Evolutionary conservation across 805 yeast genomes (phyloP), one percentile per base, ranked within the genome.

Genomic region (Candida palmyrensis): DNA sequence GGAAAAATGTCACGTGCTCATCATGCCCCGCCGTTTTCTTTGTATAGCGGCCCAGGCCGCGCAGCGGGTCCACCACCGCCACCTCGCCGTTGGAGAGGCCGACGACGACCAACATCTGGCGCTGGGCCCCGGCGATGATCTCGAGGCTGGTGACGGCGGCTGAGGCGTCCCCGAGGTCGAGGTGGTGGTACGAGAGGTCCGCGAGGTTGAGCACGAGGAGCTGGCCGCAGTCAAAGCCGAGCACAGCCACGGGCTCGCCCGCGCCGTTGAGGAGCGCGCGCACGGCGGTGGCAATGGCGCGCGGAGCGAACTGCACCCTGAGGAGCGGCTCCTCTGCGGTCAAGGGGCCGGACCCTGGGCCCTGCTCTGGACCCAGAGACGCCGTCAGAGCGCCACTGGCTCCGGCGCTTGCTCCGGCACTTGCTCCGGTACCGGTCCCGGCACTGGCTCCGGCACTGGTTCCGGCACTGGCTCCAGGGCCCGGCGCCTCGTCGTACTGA

Each of bases 181-280:
- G 30, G 51, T 58, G 26, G 66, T 73, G 31, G 75, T 67, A 41
- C 49, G 60, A 38, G 49, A 62, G 42, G 57, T 67, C 37, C 54
- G 51, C 38, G 50, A 80, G 71, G 41, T 80, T 82, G 22, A 79
- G 40, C 70, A 86, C 68, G 5, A 82, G 41, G 2, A 82, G 52
- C 43, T 79, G 86, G n/a, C 90, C 87, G 1, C 77, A 57, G 13
- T 79, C 73, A 40, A 77, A 71, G 1, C 90, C 92, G 13, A 79
- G 41, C 2, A 77, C 55, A 5, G 79, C 60, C 32, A 78, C 78
- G 6, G 82, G 56, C 23, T 59, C 59, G 18, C 48, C 42, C 6
- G 48, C 27, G 3, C 48, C 33, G 15, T 45, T 44, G 6, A 51
- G 45, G 33, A 62, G 59, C 2, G 64, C 38, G 11, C 60, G 49